Evolutionary conservation across 2,329 filamentous ascomycete species (phyloP).

Genomic region (Ampelomyces quisqualis): DNA sequence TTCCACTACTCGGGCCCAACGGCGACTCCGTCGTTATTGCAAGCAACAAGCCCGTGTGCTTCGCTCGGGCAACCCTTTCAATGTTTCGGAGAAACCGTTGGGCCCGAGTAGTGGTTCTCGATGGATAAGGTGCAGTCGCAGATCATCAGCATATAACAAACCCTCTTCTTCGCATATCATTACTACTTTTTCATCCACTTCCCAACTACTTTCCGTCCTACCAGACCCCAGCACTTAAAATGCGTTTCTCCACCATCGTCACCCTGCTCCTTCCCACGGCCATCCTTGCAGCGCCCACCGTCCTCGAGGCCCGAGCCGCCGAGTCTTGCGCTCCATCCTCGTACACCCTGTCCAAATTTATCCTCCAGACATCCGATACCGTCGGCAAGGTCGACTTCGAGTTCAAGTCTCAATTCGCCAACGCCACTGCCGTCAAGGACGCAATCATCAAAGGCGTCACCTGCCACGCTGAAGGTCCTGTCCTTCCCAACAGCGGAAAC

Average conservation of each 20-base stretch:
- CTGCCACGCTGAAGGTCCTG: slow-evolving; percentile 19
- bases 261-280: slow-evolving; percentile 20
- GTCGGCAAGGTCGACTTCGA: slow-evolving; percentile 25
- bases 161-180: neutral
- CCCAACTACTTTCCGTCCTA: neutral
- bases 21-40: too few relatives aligned
- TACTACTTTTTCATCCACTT: neutral
- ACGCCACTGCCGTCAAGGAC: slow-evolving; percentile 19
- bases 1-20: too few relatives aligned
- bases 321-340: slow-evolving; percentile 23
- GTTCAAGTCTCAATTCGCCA: slow-evolving; percentile 24
- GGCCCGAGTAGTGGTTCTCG: too few relatives aligned
- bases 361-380: slow-evolving; percentile 13
- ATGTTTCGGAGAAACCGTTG: too few relatives aligned
- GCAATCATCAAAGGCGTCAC: slow-evolving; percentile 14
- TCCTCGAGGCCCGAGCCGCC: slow-evolving; percentile 10
- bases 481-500: slow-evolving; percentile 23
- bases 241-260: slow-evolving; percentile 4
- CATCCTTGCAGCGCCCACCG: slow-evolving; percentile 20
- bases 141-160: too few relatives aligned
- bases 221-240: neutral
- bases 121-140: too few relatives aligned
- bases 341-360: slow-evolving; percentile 31
- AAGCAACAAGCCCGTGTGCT: too few relatives aligned
- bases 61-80: too few relatives aligned